A percentile compares a stretch with the other conserved stretches of the same genome.
phyloP scores from a whole-genome alignment of 257 asterid species.

The Capsicum chinense region DNA sequence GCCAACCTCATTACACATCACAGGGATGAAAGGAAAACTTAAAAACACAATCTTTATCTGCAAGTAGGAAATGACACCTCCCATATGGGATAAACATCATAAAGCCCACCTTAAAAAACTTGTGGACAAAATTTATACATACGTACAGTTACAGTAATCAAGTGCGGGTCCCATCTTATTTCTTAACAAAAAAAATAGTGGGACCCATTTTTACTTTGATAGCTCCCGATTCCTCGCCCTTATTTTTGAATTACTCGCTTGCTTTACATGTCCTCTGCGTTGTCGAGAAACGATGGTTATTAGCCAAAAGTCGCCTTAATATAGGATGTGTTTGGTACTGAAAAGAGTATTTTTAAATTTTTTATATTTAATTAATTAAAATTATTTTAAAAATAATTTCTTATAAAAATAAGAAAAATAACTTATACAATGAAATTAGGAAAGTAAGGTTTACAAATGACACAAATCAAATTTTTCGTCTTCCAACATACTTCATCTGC shows the following conservation, averaged over 20 bases:
- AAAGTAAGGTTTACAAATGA: no score
- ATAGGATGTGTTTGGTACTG: no score
- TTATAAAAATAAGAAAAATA: no score
- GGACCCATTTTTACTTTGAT: background rate
- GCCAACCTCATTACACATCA: no score
- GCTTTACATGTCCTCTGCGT: background rate
- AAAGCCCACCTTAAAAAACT: background rate
- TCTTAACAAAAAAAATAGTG: background rate
- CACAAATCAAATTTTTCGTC: no score
- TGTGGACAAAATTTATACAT: conserved; percentile 5
- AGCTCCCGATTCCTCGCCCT: background rate
- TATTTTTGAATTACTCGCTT: background rate
- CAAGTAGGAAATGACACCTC: conserved; percentile 1
- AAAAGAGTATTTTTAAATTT: no score
- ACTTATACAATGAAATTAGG: no score
- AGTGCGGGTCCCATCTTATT: background rate
- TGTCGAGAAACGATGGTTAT: background rate
- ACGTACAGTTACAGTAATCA: background rate
- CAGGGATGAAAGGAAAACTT: background rate
- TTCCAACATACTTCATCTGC: no score
- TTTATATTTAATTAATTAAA: no score
- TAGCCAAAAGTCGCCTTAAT: background rate
- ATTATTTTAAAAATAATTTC: no score
- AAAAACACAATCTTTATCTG: conserved; percentile 20
- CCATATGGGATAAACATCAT: background rate